A percentile compares a stretch with the other conserved stretches of the same genome.
Evolutionary conservation across 2,329 filamentous ascomycete species (phyloP).

Genomic region (Trichoderma sp.): DNA sequence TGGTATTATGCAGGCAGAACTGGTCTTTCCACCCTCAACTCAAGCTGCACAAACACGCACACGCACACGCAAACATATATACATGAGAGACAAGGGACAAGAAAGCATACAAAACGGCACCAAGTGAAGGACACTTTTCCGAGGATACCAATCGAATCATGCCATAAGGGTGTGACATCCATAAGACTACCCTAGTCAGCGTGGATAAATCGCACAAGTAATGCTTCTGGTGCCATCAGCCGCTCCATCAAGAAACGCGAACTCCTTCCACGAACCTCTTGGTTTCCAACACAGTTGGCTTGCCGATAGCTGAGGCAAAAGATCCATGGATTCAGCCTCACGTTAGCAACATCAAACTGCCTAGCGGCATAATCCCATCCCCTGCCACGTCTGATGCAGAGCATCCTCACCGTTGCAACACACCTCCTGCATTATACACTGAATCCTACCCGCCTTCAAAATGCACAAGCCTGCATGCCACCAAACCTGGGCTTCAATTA

Average conservation of each 20-base stretch:
- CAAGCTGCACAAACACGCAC: neutral
- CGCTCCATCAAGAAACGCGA: neutral
- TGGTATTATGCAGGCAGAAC: neutral
- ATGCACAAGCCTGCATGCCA: constrained; percentile 3
- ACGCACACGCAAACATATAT: neutral
- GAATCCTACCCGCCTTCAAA: constrained; percentile 1
- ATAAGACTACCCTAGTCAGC: neutral
- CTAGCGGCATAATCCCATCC: constrained; percentile 6
- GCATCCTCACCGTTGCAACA: constrained; percentile 15
- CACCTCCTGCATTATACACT: constrained; percentile 3
- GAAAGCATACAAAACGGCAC: neutral
- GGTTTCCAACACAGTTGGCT: neutral
- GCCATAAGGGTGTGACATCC: neutral
- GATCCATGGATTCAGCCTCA: constrained; percentile 15
- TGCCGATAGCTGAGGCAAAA: neutral
- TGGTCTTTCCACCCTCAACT: neutral
- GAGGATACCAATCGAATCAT: neutral
- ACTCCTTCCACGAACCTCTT: neutral
- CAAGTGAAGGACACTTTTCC: neutral
- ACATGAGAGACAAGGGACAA: neutral
- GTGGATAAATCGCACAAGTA: neutral
- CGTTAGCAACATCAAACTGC: neutral
- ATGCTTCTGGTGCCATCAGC: neutral
- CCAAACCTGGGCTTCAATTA: neutral
- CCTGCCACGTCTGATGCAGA: constrained; percentile 17